Evolutionary conservation across 345 rosid genomes (phyloP).

Genomic region (Litchi chinensis): DNA sequence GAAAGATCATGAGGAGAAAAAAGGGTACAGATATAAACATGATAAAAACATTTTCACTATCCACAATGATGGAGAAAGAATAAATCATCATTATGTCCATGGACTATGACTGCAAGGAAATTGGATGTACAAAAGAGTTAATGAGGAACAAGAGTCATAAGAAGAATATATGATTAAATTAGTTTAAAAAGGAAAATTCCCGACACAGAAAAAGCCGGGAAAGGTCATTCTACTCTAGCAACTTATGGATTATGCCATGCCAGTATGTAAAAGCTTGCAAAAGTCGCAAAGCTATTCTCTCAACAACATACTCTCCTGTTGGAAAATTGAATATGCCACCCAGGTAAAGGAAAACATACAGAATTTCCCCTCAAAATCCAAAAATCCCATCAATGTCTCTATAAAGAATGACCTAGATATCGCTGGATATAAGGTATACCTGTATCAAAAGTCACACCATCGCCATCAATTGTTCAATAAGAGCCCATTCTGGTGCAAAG

Average conservation of each 20-base stretch:
- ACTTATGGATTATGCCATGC: conserved; percentile 14
- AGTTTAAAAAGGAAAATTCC: conserved; percentile 32
- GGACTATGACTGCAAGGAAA: conserved; percentile 11
- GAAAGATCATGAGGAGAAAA: neutral
- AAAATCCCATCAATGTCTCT: conserved; percentile 10
- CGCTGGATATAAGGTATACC: conserved; percentile 18
- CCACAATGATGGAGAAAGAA: conserved; percentile 13
- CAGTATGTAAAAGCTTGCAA: conserved; percentile 13
- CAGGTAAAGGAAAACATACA: conserved; percentile 22
- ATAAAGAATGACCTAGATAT: conserved; percentile 20
- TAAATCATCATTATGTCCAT: conserved; percentile 15
- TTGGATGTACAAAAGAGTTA: conserved; percentile 22
- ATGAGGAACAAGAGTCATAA: conserved; percentile 4
- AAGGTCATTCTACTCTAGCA: conserved; percentile 29
- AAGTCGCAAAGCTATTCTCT: conserved; percentile 17
- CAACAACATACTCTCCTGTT: conserved; percentile 20
- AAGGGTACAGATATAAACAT: neutral
- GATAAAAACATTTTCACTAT: too few species aligned
- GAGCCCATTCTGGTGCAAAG: conserved; percentile 22
- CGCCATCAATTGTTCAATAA: conserved; percentile 13
- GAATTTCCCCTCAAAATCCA: conserved; percentile 23
- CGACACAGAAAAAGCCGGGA: conserved; percentile 34
- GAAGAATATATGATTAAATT: conserved; percentile 24
- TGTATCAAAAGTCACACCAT: conserved; percentile 22
- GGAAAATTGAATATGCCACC: conserved; percentile 26